Base-by-base conservation (phyloP, 345 rosid species). In the Anacardium occidentale region DNA sequence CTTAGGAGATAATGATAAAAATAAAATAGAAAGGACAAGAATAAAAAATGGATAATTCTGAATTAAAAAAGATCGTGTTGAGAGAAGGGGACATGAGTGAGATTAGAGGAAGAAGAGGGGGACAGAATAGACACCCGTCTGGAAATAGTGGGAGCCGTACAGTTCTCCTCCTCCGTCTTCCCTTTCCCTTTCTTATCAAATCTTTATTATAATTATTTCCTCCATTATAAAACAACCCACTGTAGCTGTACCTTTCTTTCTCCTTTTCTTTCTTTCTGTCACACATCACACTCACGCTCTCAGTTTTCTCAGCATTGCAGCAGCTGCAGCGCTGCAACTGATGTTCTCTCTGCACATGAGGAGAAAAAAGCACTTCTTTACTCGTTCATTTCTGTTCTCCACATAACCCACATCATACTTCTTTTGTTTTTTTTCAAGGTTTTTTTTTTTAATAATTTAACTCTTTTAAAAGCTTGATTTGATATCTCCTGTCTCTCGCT, bases 91-190 rank as follows among this genome's bases (percentile, higher is more conserved):
- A 76, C 81, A 77, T 57, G 72, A 64, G 66, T 48, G 88, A 82
- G 82, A 87, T 73, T 83, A 72, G 75, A 69, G 42, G 60, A 51
- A 56, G 72, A 53, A 72, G 68, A 72, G 56, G 84, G 83, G 90
- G 87, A 84, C 87, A 86, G 84, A 84, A 78, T 80, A 76, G 87
- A 86, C 90, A 86, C 79, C 85, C 89, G 62, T 70, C 87, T 86
- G 84, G 71, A 70, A 86, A 83, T 78, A 78, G 77, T 75, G 90
- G 86, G 18, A 75, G 8, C 83, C 84, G 83, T 81, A 79, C 84
- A 83, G 51, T 1, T 37, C 40, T 1, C 7, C 7, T 6, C 5
- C 40, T 9, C 8, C 29, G 57, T 34, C 4, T 12, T 58, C 22
- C 58, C 6, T 5, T 37, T 37, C 0, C 1, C 42, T 37, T 6